Conservation (phyloP, 768 basidiomycete genomes). For the Termitomyces sp. region DNA sequence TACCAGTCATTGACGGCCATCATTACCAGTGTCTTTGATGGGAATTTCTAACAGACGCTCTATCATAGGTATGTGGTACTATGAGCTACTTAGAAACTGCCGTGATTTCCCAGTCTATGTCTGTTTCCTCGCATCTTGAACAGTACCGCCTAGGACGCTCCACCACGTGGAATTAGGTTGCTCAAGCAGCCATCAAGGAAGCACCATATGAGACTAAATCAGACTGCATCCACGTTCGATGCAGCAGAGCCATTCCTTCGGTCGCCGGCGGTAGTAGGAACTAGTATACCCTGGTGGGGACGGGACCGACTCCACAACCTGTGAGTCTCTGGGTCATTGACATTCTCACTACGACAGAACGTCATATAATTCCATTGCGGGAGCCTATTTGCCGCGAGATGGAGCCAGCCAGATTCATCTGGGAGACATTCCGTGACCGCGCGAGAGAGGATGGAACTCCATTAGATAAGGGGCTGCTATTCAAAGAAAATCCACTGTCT, state of each 20-base stretch:
- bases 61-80: neutral
- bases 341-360: neutral
- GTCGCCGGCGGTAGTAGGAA: neutral
- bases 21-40: neutral
- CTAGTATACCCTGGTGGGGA: neutral
- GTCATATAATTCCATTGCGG: constrained; percentile 6
- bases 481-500: constrained; percentile 24
- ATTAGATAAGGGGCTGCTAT: constrained; percentile 19
- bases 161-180: neutral
- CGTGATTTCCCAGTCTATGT: neutral
- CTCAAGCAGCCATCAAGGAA: neutral
- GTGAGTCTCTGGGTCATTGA: neutral
- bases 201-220: no score
- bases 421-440: constrained; percentile 67
- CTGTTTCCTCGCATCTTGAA: neutral
- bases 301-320: neutral
- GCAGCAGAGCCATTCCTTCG: neutral
- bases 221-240: neutral
- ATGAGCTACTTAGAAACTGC: neutral
- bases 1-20: neutral
- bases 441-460: constrained; percentile 40
- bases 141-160: neutral
- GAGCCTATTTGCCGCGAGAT: constrained; percentile 37
- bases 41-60: neutral
- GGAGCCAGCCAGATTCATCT: constrained; percentile 58